Base-by-base conservation (phyloP, 2,329 filamentous ascomycete genomes). In the Colletotrichum magnum region DNA sequence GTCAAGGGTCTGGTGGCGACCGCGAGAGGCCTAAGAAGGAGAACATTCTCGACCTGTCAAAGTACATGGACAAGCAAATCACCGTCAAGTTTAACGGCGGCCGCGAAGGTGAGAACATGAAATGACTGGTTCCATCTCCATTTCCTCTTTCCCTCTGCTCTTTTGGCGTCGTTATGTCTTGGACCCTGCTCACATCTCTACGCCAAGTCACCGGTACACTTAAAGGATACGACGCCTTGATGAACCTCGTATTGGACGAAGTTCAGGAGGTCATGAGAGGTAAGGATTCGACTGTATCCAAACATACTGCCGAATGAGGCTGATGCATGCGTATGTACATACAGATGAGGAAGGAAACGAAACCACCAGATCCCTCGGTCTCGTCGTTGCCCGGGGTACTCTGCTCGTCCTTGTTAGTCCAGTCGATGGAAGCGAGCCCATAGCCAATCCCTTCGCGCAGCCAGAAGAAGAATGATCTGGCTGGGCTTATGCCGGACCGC, bases 41-140 rank as follows among this genome's bases (percentile, higher is more conserved):
- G 83, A 98, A 98, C 80, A 99, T 99, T 76, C 89, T 99, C 62
- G 95, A 99, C 78, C 82, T 99, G 76, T 90, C 87, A 79, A 97
- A 97, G 84, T 99, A 98, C 82, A 94, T 97, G 92, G 94, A 99
- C 82, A 97, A 98, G 88, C 88, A 92, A 78, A 94, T 99, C 74
- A 93, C 89, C 10, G 95, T 99, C 79, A 98, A 98, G 83, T 98
- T 99, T 81, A 98, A 94, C 77, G 96, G 96, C 50, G 96, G 96
- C 1, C 86, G 95, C 70, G 94, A 98, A 86, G 93, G 94, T 96
- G 78, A 71, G 87, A 36, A 10, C 32, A 36, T 10, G 32, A 36
- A 36, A 7, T 6, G 32, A 6, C 32, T 10, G 32, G 32, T 36
- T 7, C 32, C 32, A 36, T 36, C 9, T 36, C 10, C 58, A 36